Percentiles rank a stretch among this genome's conserved stretches.
These are phyloP conservation scores for Stephanocyclus meneghinianus DNA, from an alignment of 352 stramenopile species.

Conservation along the genomic window DNA sequence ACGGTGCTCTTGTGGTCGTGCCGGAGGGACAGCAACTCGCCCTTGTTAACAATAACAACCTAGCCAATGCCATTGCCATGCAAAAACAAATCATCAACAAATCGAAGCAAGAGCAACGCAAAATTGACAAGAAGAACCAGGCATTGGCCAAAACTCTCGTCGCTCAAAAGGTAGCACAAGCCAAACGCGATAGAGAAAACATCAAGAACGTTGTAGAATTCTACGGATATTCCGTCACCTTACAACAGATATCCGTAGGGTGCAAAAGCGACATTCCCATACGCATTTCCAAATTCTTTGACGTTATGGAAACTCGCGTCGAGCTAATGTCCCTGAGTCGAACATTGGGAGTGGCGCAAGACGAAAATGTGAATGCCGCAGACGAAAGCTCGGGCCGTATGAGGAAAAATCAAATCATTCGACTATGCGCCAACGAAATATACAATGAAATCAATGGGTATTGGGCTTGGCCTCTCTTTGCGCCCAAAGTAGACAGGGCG, in stretches of 20 bases:
- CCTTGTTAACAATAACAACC: neutral
- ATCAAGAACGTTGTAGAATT: constrained; percentile 28
- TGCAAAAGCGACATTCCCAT: constrained; percentile 31
- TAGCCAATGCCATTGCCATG: neutral
- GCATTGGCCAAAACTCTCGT: constrained; percentile 2
- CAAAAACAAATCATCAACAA: constrained; percentile 17
- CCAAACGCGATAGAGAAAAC: constrained; percentile 5
- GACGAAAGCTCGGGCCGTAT: constrained; percentile 15
- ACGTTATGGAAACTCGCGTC: constrained; percentile 36
- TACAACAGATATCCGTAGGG: constrained; percentile 34
- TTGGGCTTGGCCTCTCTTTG: constrained; percentile 20
- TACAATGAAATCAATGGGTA: constrained; percentile 43
- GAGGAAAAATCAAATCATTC: constrained; percentile 48
- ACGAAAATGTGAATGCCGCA: neutral
- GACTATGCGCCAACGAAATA: constrained; percentile 33
- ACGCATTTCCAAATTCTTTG: constrained; percentile 32
- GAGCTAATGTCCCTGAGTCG: constrained; percentile 34
- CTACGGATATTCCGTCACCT: constrained; percentile 23
- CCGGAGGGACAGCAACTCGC: neutral
- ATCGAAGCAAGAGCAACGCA: constrained; percentile 3
- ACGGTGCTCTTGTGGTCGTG: neutral
- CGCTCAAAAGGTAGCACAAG: constrained; percentile 15
- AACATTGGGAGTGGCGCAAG: constrained; percentile 19
- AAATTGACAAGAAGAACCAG: constrained; percentile 9
- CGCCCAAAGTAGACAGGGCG: constrained; percentile 21